Evolutionary conservation across 2,329 filamentous ascomycete genomes (phyloP).

Genomic region (Thielaviopsis cerberus): DNA sequence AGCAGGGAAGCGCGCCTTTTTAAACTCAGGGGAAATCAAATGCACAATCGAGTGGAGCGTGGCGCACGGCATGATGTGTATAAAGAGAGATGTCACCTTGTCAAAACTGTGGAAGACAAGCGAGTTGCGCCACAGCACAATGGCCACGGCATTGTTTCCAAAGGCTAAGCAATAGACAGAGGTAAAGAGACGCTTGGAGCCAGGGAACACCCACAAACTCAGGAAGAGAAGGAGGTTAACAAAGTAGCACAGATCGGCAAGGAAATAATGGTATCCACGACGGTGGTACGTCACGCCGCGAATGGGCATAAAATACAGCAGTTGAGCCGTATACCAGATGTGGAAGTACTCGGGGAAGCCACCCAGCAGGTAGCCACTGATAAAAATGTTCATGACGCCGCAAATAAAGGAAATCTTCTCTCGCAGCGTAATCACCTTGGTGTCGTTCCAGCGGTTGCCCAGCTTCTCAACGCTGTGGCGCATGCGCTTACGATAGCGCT

Average conservation of each 20-base stretch:
- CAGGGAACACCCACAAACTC: slow-evolving; percentile 76
- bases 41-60: slow-evolving; percentile 87
- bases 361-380: slow-evolving; percentile 85
- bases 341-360: slow-evolving; percentile 74
- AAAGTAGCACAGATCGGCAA: slow-evolving; percentile 95
- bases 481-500: slow-evolving; percentile 79
- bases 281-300: slow-evolving; percentile 80
- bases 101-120: slow-evolving; percentile 97
- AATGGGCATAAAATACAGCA: slow-evolving; percentile 93
- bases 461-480: slow-evolving; percentile 74
- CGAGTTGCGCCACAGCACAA: slow-evolving; percentile 98
- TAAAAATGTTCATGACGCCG: slow-evolving; percentile 91
- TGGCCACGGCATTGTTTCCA: slow-evolving; percentile 92
- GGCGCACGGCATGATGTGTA: slow-evolving; percentile 96
- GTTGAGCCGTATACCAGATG: slow-evolving; percentile 74
- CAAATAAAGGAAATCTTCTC: slow-evolving; percentile 95
- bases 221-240: slow-evolving; percentile 74
- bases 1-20: slow-evolving; percentile 60
- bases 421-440: slow-evolving; percentile 66
- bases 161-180: slow-evolving; percentile 81
- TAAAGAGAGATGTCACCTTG: slow-evolving; percentile 96
- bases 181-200: slow-evolving; percentile 80
- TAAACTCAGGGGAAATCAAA: slow-evolving; percentile 46
- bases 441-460: slow-evolving; percentile 71
- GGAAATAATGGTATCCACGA: slow-evolving; percentile 88